phyloP scores from a whole-genome alignment of 305 asterid genomes.

The Rubia occidens region DNA sequence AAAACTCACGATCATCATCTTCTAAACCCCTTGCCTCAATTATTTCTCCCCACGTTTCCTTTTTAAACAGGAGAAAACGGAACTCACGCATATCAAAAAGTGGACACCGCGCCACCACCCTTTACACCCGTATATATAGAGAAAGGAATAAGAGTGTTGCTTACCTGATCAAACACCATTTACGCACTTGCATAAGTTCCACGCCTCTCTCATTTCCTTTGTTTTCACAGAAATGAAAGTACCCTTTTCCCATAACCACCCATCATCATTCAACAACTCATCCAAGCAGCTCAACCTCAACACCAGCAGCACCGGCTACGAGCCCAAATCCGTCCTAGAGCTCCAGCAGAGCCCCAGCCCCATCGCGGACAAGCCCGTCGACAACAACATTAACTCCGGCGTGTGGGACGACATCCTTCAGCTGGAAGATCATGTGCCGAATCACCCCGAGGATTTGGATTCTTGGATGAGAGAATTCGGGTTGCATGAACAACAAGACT shows the following conservation, averaged over 20 bases:
- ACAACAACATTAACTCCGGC: conserved; percentile 11
- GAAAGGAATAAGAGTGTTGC: conserved; percentile 3
- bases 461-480: conserved; percentile 87
- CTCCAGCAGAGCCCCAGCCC: conserved; percentile 74
- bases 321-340: conserved; percentile 92
- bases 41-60: conserved; percentile 12
- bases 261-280: conserved; percentile 12
- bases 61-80: conserved; percentile 8
- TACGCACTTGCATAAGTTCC: not conserved
- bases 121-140: conserved; percentile 1
- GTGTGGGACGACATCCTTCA: conserved; percentile 41
- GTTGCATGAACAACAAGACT: conserved; percentile 45
- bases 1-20: conserved; percentile 44
- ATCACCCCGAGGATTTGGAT: conserved; percentile 62
- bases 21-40: conserved; percentile 23
- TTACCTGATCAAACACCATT: not conserved
- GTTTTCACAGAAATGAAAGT: conserved; percentile 63
- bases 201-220: not conserved
- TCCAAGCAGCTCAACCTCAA: conserved; percentile 25
- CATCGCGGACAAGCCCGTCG: conserved; percentile 34
- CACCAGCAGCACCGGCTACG: conserved; percentile 38
- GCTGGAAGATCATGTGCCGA: conserved; percentile 65
- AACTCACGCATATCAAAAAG: conserved; percentile 6
- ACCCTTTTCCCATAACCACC: conserved; percentile 63
- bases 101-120: not conserved